Base-by-base conservation (phyloP, 1,284 basidiomycete species). In the Retiboletus flavoniger region DNA sequence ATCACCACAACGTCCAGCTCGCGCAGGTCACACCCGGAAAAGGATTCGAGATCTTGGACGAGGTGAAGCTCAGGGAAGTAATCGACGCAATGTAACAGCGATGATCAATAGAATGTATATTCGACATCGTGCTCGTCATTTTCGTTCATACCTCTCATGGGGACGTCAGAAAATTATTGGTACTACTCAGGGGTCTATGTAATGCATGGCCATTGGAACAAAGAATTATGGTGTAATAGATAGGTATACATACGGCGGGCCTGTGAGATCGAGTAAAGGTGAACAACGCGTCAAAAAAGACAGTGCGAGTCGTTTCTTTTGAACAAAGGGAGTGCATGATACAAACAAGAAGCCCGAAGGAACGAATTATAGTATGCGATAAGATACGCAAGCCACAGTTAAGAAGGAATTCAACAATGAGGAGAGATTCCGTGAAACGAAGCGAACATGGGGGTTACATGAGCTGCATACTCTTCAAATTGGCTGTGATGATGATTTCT, bases 1-100 rank as follows among this genome's bases (percentile, higher is more conserved):
- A 62, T 42, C 63, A 63, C 24, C 63, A 97, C 77, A 99, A 99
- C 66, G 95, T 99, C 21, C 96, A 99, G 74, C 80, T 99, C 21
- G 95, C 96, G 50, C 92, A 95, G 81, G 93, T 95, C 17, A 93
- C 92, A 53, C 72, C 74, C 44, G 78, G 75, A 44, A 81, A 80
- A 52, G 93, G 93, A 31, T 96, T 95, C 72, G 81, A 91, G 73
- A 95, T 96, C 61, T 71, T 97, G 59, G 78, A 85, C 60, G 91
- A 93, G 70, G 79, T 79, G 36, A 77, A 80, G 65, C 76, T 96
- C 69, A 89, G 93, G 76, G 82, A 80, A 58, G 81, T 93, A 51
- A 93, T 95, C 57, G 90, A 93, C 64, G 77, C 76, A 55, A 91
- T 89, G 87, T 89, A 78, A 79, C 43, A 34, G 31, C n/a, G n/a